phyloP scores from a whole-genome alignment of 805 yeast genomes.

The Wickerhamomyces pijperi region DNA sequence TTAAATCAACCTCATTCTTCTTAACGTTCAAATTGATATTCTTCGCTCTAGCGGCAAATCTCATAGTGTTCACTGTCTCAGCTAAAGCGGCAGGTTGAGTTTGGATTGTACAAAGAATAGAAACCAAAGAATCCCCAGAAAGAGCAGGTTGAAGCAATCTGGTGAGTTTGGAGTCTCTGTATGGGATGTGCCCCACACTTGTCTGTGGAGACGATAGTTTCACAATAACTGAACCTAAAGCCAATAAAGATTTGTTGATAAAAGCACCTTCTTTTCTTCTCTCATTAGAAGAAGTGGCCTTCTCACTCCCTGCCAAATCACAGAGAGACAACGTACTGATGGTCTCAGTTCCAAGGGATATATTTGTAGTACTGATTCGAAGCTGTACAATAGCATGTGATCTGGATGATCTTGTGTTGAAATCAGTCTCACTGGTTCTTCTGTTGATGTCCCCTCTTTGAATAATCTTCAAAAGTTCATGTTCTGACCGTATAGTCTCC shows the following conservation, averaged over 20 bases:
- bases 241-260: constrained; percentile 82
- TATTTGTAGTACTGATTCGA: constrained; percentile 36
- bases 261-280: constrained; percentile 89
- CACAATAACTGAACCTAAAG: constrained; percentile 87
- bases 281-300: constrained; percentile 54
- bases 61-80: constrained; percentile 76
- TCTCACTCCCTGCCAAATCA: constrained; percentile 95
- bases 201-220: constrained; percentile 34
- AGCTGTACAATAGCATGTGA: constrained; percentile 85
- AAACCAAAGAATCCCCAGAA: constrained; percentile 75
- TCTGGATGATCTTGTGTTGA: constrained; percentile 76
- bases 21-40: constrained; percentile 65
- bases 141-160: constrained; percentile 85
- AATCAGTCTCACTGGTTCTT: constrained; percentile 82
- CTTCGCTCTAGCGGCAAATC: constrained; percentile 92
- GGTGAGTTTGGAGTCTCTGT: constrained; percentile 87
- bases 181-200: constrained; percentile 65
- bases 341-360: constrained; percentile 24
- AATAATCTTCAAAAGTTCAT: constrained; percentile 51
- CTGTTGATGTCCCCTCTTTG: constrained; percentile 63
- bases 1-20: constrained; percentile 29
- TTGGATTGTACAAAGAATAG: constrained; percentile 81
- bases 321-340: constrained; percentile 70
- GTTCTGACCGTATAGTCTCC: constrained; percentile 40
- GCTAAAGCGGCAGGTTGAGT: constrained; percentile 46